A percentile compares a stretch with the other conserved stretches of the same genome.
phyloP scores from a whole-genome alignment of 2,329 filamentous ascomycete species.

The Sarocladium brachiariae region DNA sequence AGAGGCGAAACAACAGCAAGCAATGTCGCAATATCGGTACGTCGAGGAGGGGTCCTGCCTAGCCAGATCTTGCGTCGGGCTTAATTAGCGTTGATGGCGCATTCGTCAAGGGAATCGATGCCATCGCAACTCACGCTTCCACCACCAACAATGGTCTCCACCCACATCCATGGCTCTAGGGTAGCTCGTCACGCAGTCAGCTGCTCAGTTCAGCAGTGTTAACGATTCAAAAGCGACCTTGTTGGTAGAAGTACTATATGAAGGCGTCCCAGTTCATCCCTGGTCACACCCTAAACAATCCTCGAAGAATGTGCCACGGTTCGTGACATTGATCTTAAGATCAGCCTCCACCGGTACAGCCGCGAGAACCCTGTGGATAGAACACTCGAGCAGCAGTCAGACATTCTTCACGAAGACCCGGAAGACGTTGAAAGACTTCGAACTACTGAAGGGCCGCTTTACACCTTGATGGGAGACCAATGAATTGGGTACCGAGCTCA shows the following conservation, averaged over 20 bases:
- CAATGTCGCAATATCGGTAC: too few species aligned
- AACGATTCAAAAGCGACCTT: too few species aligned
- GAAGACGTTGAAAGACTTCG: slow-evolving; percentile 63
- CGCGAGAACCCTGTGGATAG: slow-evolving; percentile 60
- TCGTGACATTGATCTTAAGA: slow-evolving; percentile 34
- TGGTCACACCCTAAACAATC: slow-evolving; percentile 42
- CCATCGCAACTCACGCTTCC: background rate
- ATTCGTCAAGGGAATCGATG: background rate
- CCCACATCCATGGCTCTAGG: too few species aligned
- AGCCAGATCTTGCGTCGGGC: background rate
- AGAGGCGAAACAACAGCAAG: too few species aligned
- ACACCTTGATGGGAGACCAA: slow-evolving; percentile 71
- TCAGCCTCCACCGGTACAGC: slow-evolving; percentile 40
- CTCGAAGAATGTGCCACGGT: slow-evolving; percentile 33
- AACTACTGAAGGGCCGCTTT: slow-evolving; percentile 64
- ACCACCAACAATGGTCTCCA: too few species aligned
- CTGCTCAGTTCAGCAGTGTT: too few species aligned
- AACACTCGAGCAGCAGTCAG: slow-evolving; percentile 66
- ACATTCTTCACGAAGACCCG: slow-evolving; percentile 70
- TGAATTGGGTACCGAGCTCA: slow-evolving; percentile 57
- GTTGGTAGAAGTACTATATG: slow-evolving; percentile 34
- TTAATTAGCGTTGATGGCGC: background rate
- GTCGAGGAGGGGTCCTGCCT: too few species aligned
- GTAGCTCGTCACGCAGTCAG: too few species aligned
- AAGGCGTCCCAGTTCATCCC: slow-evolving; percentile 47